These are phyloP conservation scores for Cyclanthera cordifolia DNA, from an alignment of 306 rosid genomes.

Conservation along the genomic window DNA sequence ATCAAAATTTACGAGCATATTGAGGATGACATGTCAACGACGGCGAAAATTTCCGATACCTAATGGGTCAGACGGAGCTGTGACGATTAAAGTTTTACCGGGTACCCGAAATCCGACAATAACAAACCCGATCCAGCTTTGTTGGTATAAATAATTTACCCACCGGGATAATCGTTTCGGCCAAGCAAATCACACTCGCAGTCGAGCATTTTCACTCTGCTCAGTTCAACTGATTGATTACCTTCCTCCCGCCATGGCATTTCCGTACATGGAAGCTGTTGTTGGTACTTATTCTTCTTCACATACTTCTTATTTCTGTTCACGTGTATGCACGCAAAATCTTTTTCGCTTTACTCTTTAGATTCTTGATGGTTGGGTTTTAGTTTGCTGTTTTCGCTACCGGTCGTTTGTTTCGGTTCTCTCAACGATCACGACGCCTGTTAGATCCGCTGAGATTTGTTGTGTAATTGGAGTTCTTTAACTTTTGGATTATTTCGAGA, in stretches of 20 bases:
- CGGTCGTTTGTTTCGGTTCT: neutral
- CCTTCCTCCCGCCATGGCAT: conserved; percentile 43
- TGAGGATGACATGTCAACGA: neutral
- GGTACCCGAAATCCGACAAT: neutral
- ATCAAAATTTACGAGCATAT: neutral
- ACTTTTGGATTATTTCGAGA: neutral
- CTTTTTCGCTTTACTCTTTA: neutral
- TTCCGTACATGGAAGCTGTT: conserved; percentile 90
- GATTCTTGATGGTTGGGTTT: neutral
- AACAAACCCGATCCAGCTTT: neutral
- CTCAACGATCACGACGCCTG: neutral
- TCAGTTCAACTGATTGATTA: neutral
- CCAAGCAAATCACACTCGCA: neutral
- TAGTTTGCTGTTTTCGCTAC: conserved; percentile 3
- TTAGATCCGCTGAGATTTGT: conserved; percentile 13
- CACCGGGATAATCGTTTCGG: too few species aligned
- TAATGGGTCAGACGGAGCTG: neutral
- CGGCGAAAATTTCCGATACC: neutral
- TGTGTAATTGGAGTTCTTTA: neutral
- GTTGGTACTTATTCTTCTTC: conserved; percentile 48
- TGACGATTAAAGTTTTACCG: neutral
- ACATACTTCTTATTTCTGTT: neutral
- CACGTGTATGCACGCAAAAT: neutral
- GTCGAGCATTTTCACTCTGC: neutral
- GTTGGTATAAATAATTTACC: neutral